Percentiles rank a stretch among this genome's conserved stretches.
Conservation (phyloP, 345 rosid genomes). For the Eucalyptus regnans region DNA sequence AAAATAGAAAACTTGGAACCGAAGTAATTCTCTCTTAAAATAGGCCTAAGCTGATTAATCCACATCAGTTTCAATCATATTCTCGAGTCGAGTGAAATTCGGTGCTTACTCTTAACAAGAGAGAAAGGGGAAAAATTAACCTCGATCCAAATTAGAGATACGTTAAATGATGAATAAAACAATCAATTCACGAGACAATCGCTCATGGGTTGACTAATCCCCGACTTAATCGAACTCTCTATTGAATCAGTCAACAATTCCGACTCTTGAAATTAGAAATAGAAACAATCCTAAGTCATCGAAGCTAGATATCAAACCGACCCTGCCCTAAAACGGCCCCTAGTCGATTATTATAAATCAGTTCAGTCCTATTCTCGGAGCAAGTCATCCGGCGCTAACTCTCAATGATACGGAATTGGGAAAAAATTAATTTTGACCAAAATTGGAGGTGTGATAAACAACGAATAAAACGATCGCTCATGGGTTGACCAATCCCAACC, state of each 20-base stretch:
- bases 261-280: neutral
- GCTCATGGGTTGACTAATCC: too few species aligned
- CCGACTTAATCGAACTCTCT: too few species aligned
- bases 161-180: too few species aligned
- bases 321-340: neutral
- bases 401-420: accelerated
- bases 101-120: neutral
- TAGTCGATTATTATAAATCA: neutral
- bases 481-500: neutral
- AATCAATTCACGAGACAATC: too few species aligned
- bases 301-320: accelerated
- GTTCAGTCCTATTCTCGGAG: neutral
- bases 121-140: accelerated
- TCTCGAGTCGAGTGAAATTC: neutral
- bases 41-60: neutral
- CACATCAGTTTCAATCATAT: accelerated
- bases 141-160: neutral
- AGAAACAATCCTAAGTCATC: neutral
- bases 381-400: accelerated
- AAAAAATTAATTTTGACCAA: accelerated
- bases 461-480: neutral
- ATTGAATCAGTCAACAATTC: accelerated
- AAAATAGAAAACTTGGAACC: neutral
- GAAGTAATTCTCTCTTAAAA: neutral
- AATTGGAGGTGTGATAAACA: accelerated